Evolutionary conservation across 2,329 filamentous ascomycete genomes (phyloP).

Genomic region (Verticillium isaacii): DNA sequence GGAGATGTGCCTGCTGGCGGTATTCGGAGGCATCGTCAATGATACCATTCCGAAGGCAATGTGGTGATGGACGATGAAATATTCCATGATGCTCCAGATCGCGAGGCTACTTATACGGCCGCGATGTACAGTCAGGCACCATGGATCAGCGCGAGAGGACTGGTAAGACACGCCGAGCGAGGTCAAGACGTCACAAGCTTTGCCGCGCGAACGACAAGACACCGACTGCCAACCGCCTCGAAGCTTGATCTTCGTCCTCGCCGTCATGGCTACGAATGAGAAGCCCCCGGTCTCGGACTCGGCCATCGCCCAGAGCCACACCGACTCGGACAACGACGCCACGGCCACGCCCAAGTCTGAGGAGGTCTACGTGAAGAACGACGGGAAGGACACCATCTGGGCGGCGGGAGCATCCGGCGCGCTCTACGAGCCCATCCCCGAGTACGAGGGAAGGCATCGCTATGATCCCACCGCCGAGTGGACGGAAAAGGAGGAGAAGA

Average conservation of each 20-base stretch:
- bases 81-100: not conserved
- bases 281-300: not conserved
- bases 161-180: not conserved
- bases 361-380: not conserved
- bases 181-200: not conserved
- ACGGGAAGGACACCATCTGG: slow-evolving; percentile 2
- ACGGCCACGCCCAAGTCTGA: not conserved
- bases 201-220: not conserved
- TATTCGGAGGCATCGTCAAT: not conserved
- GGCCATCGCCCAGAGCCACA: not conserved
- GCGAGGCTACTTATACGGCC: not conserved
- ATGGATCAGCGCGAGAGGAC: not conserved
- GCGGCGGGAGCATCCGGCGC: slow-evolving; percentile 3
- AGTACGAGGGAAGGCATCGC: slow-evolving; percentile 54
- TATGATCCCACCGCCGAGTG: slow-evolving; percentile 54
- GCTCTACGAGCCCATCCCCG: slow-evolving; percentile 45
- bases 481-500: slow-evolving; percentile 51
- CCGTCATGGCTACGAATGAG: not conserved
- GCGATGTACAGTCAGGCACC: not conserved
- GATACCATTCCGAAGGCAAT: not conserved
- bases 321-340: not conserved
- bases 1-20: not conserved
- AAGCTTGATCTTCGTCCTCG: not conserved
- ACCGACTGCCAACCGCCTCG: not conserved
- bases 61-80: not conserved